Conservation (phyloP, 768 basidiomycete species). For the Leucocoprinus sp. region DNA sequence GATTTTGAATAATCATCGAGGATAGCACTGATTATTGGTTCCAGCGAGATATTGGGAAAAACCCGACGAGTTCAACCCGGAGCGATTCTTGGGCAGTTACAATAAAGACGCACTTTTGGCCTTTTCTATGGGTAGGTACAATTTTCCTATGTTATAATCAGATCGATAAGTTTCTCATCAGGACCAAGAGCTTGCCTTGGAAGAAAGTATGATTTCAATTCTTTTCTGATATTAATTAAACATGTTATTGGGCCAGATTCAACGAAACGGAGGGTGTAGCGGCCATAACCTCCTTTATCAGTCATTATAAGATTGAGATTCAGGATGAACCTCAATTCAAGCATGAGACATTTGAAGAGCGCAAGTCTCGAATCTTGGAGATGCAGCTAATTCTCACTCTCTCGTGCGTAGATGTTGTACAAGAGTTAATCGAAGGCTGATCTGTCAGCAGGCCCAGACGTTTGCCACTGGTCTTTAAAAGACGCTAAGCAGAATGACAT, state of each 20-base stretch:
- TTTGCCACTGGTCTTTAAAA: too few relatives aligned
- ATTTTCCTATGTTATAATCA: not conserved
- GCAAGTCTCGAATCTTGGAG: slow-evolving; percentile 32
- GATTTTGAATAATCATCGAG: too few relatives aligned
- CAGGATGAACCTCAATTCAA: slow-evolving; percentile 45
- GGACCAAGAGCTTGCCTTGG: slow-evolving; percentile 38
- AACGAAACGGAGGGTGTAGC: slow-evolving; percentile 45
- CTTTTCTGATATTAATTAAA: not conserved
- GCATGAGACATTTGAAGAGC: slow-evolving; percentile 37
- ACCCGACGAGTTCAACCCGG: slow-evolving; percentile 33
- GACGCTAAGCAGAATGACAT: too few relatives aligned
- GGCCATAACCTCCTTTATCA: slow-evolving; percentile 39
- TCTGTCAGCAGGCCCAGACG: too few relatives aligned
- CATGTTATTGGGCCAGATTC: too few relatives aligned
- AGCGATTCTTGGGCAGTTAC: slow-evolving; percentile 14
- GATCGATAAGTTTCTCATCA: too few relatives aligned
- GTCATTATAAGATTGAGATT: slow-evolving; percentile 38
- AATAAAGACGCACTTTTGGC: slow-evolving; percentile 14
- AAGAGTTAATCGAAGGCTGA: too few relatives aligned
- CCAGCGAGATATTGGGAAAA: slow-evolving; percentile 50
- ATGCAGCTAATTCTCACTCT: slow-evolving; percentile 30
- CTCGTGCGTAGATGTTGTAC: too few relatives aligned
- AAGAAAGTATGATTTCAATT: slow-evolving; percentile 18
- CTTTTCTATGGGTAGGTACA: slow-evolving; percentile 14
- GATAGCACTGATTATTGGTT: too few relatives aligned